Conservation (phyloP, 2,329 filamentous ascomycete genomes). For the Cladosporium sp. region DNA sequence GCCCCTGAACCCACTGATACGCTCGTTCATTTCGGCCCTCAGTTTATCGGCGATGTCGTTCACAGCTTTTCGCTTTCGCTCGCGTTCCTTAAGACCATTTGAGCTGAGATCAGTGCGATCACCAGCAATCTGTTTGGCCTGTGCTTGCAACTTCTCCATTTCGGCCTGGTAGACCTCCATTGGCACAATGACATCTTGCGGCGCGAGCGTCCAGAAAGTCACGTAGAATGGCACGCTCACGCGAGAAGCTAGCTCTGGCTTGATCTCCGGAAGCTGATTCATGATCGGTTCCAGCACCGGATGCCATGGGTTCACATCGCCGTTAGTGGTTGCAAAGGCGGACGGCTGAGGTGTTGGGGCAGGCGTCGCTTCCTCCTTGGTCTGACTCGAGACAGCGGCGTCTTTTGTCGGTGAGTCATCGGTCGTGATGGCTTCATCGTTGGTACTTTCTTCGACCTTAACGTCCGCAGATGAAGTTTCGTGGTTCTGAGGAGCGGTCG, state of each 20-base stretch:
- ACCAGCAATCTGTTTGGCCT: conserved; percentile 62
- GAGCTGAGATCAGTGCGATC: conserved; percentile 71
- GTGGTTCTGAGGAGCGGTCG: neutral
- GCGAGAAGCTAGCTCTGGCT: conserved; percentile 61
- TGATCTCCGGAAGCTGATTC: conserved; percentile 58
- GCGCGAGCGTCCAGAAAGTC: conserved; percentile 86
- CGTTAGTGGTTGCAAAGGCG: conserved; percentile 5
- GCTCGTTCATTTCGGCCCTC: conserved; percentile 67
- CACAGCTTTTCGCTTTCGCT: conserved; percentile 65
- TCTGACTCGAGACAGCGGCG: conserved; percentile 25
- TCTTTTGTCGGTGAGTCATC: conserved; percentile 11
- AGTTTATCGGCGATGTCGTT: conserved; percentile 66
- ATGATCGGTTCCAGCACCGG: conserved; percentile 72
- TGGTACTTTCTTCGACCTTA: conserved; percentile 19
- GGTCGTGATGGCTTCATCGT: conserved; percentile 7
- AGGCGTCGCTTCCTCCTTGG: conserved; percentile 28
- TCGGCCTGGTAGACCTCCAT: conserved; percentile 75
- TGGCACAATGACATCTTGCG: conserved; percentile 76
- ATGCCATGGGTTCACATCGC: conserved; percentile 48
- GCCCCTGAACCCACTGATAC: conserved; percentile 50
- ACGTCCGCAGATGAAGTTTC: conserved; percentile 10
- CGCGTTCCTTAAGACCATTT: conserved; percentile 61
- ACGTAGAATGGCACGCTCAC: conserved; percentile 80
- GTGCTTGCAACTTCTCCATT: conserved; percentile 62
- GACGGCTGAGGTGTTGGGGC: conserved; percentile 10